These are phyloP conservation scores for Lentinula edodes DNA, from an alignment of 768 basidiomycete genomes.

Conservation along the genomic window DNA sequence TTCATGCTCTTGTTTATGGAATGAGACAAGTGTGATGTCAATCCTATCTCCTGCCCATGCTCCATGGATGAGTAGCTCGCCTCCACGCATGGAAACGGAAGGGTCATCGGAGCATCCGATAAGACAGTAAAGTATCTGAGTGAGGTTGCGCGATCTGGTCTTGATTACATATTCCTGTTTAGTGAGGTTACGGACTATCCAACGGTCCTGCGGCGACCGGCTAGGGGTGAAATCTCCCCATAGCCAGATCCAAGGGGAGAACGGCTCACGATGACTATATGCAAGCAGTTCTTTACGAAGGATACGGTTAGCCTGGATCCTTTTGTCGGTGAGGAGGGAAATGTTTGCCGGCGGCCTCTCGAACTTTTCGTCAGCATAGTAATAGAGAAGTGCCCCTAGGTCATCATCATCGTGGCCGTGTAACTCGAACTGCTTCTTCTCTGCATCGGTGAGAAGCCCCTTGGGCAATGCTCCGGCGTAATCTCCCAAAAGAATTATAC, in stretches of 20 bases:
- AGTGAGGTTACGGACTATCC: background rate
- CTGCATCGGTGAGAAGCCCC: background rate
- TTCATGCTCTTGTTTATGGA: background rate
- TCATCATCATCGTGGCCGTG: background rate
- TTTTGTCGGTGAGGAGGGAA: background rate
- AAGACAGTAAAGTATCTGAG: background rate
- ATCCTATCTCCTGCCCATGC: background rate
- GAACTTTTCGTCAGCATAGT: background rate
- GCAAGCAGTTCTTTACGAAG: background rate
- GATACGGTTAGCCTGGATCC: background rate
- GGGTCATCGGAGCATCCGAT: background rate
- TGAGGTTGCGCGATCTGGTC: background rate
- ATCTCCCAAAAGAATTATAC: background rate
- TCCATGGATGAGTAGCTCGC: background rate
- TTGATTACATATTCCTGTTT: background rate
- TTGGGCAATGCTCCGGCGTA: background rate
- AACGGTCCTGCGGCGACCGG: background rate
- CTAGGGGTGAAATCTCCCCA: background rate
- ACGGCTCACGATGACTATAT: background rate
- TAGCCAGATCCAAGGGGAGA: background rate
- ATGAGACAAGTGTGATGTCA: background rate
- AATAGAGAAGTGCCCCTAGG: background rate
- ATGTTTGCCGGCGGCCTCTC: background rate
- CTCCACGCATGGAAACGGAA: background rate
- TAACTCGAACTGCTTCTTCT: background rate